Percentiles rank a stretch among this genome's conserved stretches.
Conservation (phyloP, 805 yeast genomes). For the Candida methanosorbosa region DNA sequence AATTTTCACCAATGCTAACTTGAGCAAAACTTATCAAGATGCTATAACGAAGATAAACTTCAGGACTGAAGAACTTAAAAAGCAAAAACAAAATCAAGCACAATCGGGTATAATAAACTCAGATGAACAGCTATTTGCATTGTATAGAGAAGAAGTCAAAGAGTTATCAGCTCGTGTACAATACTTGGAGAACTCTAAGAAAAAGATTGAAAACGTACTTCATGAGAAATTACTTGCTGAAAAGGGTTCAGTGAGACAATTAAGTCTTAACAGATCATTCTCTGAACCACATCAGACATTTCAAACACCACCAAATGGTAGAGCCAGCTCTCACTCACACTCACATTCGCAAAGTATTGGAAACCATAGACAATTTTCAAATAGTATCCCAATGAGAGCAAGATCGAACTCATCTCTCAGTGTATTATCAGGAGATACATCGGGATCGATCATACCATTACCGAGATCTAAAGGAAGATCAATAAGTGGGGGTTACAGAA, state of each 20-base stretch:
- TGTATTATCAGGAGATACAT: no score
- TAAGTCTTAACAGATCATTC: constrained; percentile 3
- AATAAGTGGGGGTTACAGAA: no score
- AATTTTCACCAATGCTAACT: neutral
- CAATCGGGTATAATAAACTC: constrained; percentile 11
- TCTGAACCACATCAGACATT: no score
- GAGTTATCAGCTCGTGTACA: constrained; percentile 12
- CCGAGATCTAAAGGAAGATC: no score
- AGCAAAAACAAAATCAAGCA: neutral
- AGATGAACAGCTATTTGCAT: constrained; percentile 18
- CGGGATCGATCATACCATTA: no score
- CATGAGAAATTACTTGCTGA: constrained; percentile 16
- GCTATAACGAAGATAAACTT: neutral
- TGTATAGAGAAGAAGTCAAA: constrained; percentile 22
- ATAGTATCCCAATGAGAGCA: no score
- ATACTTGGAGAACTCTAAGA: constrained; percentile 11
- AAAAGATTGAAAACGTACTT: constrained; percentile 13
- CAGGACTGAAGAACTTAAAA: neutral
- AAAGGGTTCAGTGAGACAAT: constrained; percentile 14
- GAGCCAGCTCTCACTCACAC: no score
- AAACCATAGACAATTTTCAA: no score
- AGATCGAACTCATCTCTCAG: no score
- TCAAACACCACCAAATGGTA: no score
- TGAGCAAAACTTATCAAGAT: neutral
- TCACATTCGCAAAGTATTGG: no score